These are phyloP conservation scores for Claviceps humidiphila DNA, from an alignment of 2,329 filamentous ascomycete genomes.

Conservation along the genomic window DNA sequence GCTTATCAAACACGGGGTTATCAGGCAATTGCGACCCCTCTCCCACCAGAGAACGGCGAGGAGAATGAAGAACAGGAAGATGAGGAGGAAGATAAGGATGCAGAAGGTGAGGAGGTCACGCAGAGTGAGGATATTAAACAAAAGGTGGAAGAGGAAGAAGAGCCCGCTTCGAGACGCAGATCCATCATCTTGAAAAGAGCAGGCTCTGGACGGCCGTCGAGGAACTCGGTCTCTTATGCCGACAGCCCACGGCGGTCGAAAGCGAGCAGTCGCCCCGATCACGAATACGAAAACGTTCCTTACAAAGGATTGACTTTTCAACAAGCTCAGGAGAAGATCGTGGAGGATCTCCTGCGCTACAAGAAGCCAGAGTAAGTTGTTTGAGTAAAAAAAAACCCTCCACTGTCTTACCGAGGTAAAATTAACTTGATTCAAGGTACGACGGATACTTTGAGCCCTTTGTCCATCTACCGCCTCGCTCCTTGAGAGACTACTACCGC, in stretches of 20 bases:
- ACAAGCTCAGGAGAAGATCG: conserved; percentile 73
- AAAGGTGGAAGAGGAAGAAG: conserved; percentile 19
- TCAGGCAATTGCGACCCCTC: conserved; percentile 57
- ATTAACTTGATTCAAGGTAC: conserved; percentile 34
- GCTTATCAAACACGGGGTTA: conserved; percentile 61
- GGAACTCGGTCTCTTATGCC: conserved; percentile 18
- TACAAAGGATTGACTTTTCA: conserved; percentile 69
- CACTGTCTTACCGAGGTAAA: neutral
- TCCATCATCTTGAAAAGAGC: conserved; percentile 28
- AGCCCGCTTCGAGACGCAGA: conserved; percentile 20
- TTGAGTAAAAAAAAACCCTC: too few relatives aligned
- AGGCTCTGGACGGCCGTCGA: conserved; percentile 20
- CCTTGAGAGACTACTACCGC: conserved; percentile 74
- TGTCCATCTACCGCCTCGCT: conserved; percentile 60
- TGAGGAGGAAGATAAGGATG: conserved; percentile 17
- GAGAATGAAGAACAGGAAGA: conserved; percentile 18
- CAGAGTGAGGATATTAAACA: conserved; percentile 18
- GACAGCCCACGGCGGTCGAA: conserved; percentile 22
- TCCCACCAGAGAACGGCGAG: conserved; percentile 33
- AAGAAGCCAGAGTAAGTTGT: conserved; percentile 48
- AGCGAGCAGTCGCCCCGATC: conserved; percentile 32
- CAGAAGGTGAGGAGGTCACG: conserved; percentile 6
- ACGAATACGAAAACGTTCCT: conserved; percentile 40
- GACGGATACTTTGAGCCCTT: conserved; percentile 64
- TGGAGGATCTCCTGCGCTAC: conserved; percentile 60